These are phyloP conservation scores for Puccinia novopanici DNA, from an alignment of 1,284 basidiomycete genomes.

Conservation along the genomic window DNA sequence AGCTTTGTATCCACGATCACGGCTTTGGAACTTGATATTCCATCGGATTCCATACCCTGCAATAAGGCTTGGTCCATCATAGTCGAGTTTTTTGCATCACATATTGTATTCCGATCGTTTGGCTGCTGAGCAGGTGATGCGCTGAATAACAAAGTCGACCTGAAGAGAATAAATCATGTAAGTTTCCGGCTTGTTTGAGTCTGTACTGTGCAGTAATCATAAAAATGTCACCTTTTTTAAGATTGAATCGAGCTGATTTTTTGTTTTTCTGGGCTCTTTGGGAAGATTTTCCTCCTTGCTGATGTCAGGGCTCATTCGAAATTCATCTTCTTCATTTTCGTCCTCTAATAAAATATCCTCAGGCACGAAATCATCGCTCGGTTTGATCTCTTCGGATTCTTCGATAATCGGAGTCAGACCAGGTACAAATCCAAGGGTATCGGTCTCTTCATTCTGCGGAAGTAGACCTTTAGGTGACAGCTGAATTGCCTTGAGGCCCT, in stretches of 20 bases:
- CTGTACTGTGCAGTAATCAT: too few species aligned
- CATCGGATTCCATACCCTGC: constrained; percentile 17
- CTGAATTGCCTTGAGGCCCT: too few species aligned
- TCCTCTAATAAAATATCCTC: neutral
- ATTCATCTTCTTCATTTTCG: too few species aligned
- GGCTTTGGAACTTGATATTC: neutral
- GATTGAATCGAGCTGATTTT: neutral
- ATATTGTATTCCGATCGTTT: neutral
- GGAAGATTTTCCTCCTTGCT: neutral
- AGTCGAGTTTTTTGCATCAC: neutral
- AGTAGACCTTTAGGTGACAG: too few species aligned
- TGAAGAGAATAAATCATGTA: neutral
- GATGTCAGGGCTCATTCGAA: too few species aligned
- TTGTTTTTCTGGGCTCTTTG: neutral
- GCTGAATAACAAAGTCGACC: constrained; percentile 20
- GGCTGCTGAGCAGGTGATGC: constrained; percentile 27
- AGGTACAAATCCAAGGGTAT: neutral
- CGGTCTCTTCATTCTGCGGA: too few species aligned
- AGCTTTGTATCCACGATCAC: too few species aligned
- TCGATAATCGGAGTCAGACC: neutral
- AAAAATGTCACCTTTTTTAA: constrained; percentile 8
- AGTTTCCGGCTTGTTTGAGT: too few species aligned
- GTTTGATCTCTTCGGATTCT: neutral
- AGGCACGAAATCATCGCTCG: neutral
- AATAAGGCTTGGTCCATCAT: constrained; percentile 4